These are phyloP conservation scores for Torulaspora quercuum DNA, from an alignment of 805 yeast genomes.

Conservation along the genomic window DNA sequence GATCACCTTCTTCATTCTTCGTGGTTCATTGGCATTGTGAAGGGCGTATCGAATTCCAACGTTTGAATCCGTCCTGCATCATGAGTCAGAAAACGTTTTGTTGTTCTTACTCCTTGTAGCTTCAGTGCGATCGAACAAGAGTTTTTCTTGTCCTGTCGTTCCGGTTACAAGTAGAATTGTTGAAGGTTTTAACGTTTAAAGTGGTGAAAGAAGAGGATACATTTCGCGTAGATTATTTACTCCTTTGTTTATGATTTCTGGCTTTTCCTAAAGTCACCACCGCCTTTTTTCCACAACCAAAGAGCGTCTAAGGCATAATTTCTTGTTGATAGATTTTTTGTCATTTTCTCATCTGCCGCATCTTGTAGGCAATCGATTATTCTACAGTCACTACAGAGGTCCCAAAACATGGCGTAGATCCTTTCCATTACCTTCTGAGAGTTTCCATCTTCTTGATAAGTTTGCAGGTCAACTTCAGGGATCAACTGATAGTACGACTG, in stretches of 20 bases:
- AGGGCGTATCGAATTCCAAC: no score
- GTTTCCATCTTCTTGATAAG: constrained; percentile 41
- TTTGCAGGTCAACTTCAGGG: constrained; percentile 44
- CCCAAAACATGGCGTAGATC: constrained; percentile 58
- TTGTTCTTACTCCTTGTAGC: no score
- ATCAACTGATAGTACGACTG: constrained; percentile 52
- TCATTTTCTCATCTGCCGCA: constrained; percentile 61
- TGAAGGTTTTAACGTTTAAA: constrained; percentile 3
- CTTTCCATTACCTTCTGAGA: constrained; percentile 35
- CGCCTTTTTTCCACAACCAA: constrained; percentile 74
- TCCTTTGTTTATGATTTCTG: constrained; percentile 11
- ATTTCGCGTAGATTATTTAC: constrained; percentile 6
- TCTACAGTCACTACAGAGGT: constrained; percentile 56
- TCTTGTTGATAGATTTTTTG: constrained; percentile 67
- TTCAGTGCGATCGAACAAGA: constrained; percentile 9
- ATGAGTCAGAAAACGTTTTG: no score
- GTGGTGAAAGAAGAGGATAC: constrained; percentile 12
- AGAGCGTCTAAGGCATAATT: constrained; percentile 85
- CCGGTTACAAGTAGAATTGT: constrained; percentile 1
- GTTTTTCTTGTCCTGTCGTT: constrained; percentile 10
- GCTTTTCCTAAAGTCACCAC: constrained; percentile 36
- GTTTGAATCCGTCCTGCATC: no score
- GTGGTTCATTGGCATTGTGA: constrained; percentile 2
- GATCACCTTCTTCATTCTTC: constrained; percentile 7
- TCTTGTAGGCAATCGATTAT: constrained; percentile 64